Base-by-base conservation (phyloP, 2,329 filamentous ascomycete genomes). In the Dactylellina sp. region DNA sequence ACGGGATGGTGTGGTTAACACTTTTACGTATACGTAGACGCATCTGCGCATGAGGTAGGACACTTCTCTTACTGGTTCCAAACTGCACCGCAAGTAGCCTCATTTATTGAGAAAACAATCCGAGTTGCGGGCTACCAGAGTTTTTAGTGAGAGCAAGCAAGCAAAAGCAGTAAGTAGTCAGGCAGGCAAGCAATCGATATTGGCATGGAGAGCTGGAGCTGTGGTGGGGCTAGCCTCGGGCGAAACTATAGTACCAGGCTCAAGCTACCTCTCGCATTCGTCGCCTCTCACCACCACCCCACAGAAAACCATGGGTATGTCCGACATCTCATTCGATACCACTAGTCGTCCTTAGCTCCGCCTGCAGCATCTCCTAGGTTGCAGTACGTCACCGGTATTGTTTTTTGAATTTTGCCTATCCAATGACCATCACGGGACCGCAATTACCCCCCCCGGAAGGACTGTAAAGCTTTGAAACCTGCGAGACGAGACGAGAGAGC, bases 341-440 rank as follows among this genome's bases (percentile, higher is more conserved):
- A 56, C 49, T 46, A 39, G 25, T 40, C 39, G 35, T 28, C 4
- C 49, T 53, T 61, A 35, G 39, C 53, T 52, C 37, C 52, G 52
- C 44, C n/a, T 32, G 28, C 28, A 32, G 57, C 66, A 59, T 57
- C 35, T 59, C 66, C 53, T 37, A 56, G 32, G 55, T 61, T 50
- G 55, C 70, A 61, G 70, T 74, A 74, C 70, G 70, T 74, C 70
- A 74, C 70, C 70, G 55, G 32, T 53, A 52, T 47, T 16, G 18
- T 49, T 42, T 22, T 22, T 40, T 20, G 28, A 32, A 32, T 32
- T 46, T 61, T 53, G 60, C 70, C 61, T 74, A 61, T 74, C 61
- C 61, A 61, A 53, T 47, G 35, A 28, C 47, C 44, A 66, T 74
- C 70, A 74, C 70, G 70, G 70, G 70, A 74, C 70, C 61, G 53